Evolutionary conservation across 345 rosid genomes (phyloP).

Genomic region (Pelargonium nanum): DNA sequence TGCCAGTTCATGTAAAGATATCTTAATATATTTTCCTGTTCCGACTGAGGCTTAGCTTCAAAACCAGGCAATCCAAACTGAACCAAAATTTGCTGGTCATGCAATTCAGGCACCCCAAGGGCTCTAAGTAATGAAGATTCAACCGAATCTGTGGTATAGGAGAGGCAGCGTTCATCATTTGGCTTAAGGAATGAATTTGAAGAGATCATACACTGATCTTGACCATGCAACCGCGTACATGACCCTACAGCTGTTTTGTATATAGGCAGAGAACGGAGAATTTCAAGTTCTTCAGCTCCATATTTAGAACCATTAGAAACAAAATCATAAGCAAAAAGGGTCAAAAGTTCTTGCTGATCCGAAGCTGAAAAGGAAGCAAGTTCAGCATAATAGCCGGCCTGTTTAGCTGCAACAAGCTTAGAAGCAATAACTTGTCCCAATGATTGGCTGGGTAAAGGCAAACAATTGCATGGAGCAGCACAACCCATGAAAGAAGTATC

Average conservation of each 20-base stretch:
- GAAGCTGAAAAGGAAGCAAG: slow-evolving; percentile 44
- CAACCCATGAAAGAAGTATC: slow-evolving; percentile 63
- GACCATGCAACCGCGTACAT: slow-evolving; percentile 40
- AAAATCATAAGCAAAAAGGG: slow-evolving; percentile 71
- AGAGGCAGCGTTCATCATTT: slow-evolving; percentile 55
- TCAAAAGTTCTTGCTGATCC: slow-evolving; percentile 60
- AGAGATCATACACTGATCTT: slow-evolving; percentile 61
- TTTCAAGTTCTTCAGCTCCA: slow-evolving; percentile 60
- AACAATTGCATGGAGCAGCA: slow-evolving; percentile 53
- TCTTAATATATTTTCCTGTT: slow-evolving; percentile 65
- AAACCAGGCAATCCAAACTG: slow-evolving; percentile 79
- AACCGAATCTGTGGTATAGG: slow-evolving; percentile 48
- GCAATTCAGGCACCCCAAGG: slow-evolving; percentile 73
- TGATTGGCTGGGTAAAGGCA: slow-evolving; percentile 58
- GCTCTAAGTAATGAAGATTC: slow-evolving; percentile 57
- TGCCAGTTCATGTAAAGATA: slow-evolving; percentile 65
- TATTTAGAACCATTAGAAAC: slow-evolving; percentile 46
- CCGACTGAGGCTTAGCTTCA: slow-evolving; percentile 55
- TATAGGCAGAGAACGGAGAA: slow-evolving; percentile 66
- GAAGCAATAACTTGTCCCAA: slow-evolving; percentile 78
- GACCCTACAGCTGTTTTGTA: slow-evolving; percentile 67
- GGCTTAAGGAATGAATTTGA: slow-evolving; percentile 80
- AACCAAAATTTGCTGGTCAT: slow-evolving; percentile 68
- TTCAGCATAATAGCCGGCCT: slow-evolving; percentile 62
- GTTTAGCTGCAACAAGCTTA: slow-evolving; percentile 70